A percentile compares a stretch with the other conserved stretches of the same genome.
Conservation (phyloP, 306 rosid genomes). For the Datisca glomerata region DNA sequence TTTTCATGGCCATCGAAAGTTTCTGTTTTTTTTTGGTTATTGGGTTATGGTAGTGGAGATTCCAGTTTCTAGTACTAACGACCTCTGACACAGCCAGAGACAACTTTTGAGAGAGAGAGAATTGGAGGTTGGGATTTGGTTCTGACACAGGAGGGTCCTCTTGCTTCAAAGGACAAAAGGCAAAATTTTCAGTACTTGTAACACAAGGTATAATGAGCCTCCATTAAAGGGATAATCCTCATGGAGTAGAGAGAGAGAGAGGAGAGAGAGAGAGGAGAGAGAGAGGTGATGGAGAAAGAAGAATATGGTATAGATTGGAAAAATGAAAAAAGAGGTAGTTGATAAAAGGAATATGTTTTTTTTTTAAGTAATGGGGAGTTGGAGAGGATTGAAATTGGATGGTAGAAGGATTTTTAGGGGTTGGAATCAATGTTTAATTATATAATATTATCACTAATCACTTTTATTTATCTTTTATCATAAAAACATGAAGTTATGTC, state of each 20-base stretch:
- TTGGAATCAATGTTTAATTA: conserved; percentile 10
- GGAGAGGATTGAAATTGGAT: conserved; percentile 22
- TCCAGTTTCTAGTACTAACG: conserved; percentile 11
- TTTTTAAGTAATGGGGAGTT: conserved; percentile 1
- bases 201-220: conserved; percentile 1
- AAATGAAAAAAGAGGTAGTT: neutral
- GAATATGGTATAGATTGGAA: neutral
- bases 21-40: no score
- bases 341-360: conserved; percentile 3
- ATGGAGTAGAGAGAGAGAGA: conserved; percentile 6
- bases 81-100: conserved; percentile 15
- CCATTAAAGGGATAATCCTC: neutral
- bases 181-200: neutral
- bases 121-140: conserved; percentile 14
- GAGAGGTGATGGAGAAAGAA: conserved; percentile 1
- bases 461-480: conserved; percentile 7
- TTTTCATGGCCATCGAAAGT: conserved; percentile 1
- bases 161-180: conserved; percentile 15
- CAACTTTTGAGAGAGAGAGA: neutral
- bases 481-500: neutral
- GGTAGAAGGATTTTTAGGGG: conserved; percentile 15
- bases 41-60: conserved; percentile 1
- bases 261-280: conserved; percentile 3
- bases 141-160: conserved; percentile 23
- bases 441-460: conserved; percentile 4